Evolutionary conservation across 495 filamentous ascomycete species (phyloP).

Genomic region (Xanthoparmelia taractica): DNA sequence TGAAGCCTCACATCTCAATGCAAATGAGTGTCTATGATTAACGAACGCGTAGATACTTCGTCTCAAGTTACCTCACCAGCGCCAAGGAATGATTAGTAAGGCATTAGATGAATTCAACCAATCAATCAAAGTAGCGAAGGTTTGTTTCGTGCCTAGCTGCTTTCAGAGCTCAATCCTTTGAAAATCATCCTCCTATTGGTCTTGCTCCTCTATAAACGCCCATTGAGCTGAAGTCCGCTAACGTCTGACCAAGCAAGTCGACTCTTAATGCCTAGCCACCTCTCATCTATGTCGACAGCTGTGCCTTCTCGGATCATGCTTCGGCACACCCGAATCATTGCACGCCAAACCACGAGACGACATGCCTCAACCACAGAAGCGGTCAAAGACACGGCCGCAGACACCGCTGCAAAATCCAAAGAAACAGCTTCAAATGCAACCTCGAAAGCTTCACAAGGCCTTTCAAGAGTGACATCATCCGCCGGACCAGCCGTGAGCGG

Average conservation of each 20-base stretch:
- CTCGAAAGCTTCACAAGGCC: slow-evolving; percentile 75
- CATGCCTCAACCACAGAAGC: slow-evolving; percentile 64
- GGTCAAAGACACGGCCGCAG: slow-evolving; percentile 44
- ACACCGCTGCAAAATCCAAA: slow-evolving; percentile 54
- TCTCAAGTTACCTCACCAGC: background rate
- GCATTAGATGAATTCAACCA: background rate
- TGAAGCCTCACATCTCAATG: slow-evolving; percentile 9
- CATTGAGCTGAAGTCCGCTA: background rate
- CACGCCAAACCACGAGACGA: slow-evolving; percentile 49
- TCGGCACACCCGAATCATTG: slow-evolving; percentile 49
- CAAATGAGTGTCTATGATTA: background rate
- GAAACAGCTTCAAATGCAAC: slow-evolving; percentile 55
- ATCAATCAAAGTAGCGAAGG: slow-evolving; percentile 4
- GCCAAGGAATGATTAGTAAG: slow-evolving; percentile 13
- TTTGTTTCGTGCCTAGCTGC: slow-evolving; percentile 15
- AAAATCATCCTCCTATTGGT: background rate
- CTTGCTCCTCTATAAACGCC: background rate
- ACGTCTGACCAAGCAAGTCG: background rate
- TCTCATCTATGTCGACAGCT: slow-evolving; percentile 37
- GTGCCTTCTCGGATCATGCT: slow-evolving; percentile 51
- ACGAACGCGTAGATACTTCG: background rate
- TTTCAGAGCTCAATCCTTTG: slow-evolving; percentile 10
- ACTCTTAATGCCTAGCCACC: background rate
- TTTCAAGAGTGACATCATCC: slow-evolving; percentile 71
- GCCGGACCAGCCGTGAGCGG: slow-evolving; percentile 69